These are phyloP conservation scores for Sungouiella thailandica DNA, from an alignment of 805 yeast genomes.

Conservation along the genomic window DNA sequence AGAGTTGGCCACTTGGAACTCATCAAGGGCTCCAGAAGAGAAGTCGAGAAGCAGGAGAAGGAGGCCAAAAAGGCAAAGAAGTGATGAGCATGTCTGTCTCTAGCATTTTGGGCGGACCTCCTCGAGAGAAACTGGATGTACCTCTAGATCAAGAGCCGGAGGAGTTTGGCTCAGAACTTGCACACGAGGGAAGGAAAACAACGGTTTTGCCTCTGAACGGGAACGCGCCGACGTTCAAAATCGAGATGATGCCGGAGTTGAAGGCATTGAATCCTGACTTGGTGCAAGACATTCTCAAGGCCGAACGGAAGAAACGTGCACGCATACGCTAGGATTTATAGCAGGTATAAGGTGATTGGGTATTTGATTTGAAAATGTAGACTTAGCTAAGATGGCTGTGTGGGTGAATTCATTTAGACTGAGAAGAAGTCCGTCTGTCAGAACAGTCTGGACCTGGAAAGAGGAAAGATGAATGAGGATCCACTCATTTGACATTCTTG, in stretches of 20 bases:
- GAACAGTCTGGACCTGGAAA: too few relatives aligned
- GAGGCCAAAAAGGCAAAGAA: slow-evolving; percentile 20
- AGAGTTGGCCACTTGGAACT: slow-evolving; percentile 93
- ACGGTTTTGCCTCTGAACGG: too few relatives aligned
- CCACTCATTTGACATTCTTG: too few relatives aligned
- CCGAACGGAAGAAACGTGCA: slow-evolving; percentile 3
- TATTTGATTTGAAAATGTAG: too few relatives aligned
- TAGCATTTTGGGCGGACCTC: slow-evolving; percentile 6
- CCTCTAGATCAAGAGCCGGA: neutral
- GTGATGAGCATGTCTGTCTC: slow-evolving; percentile 7
- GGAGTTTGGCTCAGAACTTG: neutral
- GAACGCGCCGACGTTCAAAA: too few relatives aligned
- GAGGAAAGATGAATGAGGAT: too few relatives aligned
- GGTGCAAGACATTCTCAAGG: slow-evolving; percentile 11
- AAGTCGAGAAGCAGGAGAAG: slow-evolving; percentile 61
- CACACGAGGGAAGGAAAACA: neutral
- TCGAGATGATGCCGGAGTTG: slow-evolving; percentile 16
- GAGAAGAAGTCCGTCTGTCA: too few relatives aligned
- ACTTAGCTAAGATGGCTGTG: too few relatives aligned
- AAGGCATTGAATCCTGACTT: slow-evolving; percentile 25
- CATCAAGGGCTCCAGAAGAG: slow-evolving; percentile 84
- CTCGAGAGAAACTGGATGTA: slow-evolving; percentile 2
- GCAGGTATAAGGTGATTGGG: too few relatives aligned
- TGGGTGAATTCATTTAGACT: too few relatives aligned
- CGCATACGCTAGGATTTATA: too few relatives aligned